Conservation (phyloP, 106 monocot species). For the Phalaenopsis aphrodite region DNA sequence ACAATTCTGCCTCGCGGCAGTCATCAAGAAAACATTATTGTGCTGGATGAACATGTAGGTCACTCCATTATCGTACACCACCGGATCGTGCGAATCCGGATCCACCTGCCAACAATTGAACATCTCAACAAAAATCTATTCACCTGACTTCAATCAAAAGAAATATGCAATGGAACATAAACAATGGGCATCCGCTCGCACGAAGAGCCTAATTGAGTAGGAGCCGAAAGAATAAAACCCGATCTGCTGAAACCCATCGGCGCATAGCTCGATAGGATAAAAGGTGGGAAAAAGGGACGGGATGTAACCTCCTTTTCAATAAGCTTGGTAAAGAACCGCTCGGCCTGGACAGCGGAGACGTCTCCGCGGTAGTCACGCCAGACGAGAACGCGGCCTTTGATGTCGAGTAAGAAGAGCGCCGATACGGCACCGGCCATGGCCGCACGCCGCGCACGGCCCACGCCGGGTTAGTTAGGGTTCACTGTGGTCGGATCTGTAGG, state of each 20-base stretch:
- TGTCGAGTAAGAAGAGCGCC: conserved; percentile 91
- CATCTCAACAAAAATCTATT: neutral
- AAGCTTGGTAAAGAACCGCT: conserved; percentile 93
- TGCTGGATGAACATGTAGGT: conserved; percentile 97
- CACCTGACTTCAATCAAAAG: neutral
- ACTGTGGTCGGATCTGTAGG: neutral
- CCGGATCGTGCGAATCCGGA: conserved; percentile 69
- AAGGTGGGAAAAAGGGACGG: neutral
- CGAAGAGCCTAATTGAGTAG: neutral
- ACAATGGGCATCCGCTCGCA: neutral
- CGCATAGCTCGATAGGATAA: neutral
- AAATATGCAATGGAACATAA: neutral
- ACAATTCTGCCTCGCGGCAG: conserved; percentile 86
- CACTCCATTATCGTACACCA: conserved; percentile 77
- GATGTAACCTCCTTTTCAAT: conserved; percentile 70
- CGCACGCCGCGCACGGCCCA: neutral
- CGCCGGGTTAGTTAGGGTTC: neutral
- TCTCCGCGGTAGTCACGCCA: conserved; percentile 97
- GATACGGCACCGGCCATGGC: conserved; percentile 90
- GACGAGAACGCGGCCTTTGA: conserved; percentile 86
- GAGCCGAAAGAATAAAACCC: conserved; percentile 7
- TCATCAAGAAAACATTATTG: conserved; percentile 85
- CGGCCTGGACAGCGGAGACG: conserved; percentile 82
- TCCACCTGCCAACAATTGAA: conserved; percentile 41
- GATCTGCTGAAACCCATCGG: neutral